These are phyloP conservation scores for Colletotrichum salicis DNA, from an alignment of 2,329 filamentous ascomycete genomes.

Conservation along the genomic window DNA sequence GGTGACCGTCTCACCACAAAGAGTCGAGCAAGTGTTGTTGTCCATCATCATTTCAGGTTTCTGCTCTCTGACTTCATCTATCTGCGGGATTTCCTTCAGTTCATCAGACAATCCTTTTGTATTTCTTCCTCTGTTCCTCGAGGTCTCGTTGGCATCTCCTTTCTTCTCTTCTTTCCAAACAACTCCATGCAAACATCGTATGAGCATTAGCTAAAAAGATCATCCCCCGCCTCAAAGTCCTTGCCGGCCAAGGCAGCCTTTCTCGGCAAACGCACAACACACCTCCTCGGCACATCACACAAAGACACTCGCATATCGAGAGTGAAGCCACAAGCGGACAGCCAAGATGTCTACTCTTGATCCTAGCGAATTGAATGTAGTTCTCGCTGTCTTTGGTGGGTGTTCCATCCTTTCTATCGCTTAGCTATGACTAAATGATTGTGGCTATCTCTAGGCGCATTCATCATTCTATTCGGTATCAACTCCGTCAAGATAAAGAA, in stretches of 20 bases:
- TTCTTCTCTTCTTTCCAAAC: neutral
- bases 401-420: neutral
- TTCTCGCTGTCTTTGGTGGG: constrained; percentile 57
- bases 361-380: constrained; percentile 57
- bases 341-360: constrained; percentile 40
- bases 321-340: constrained; percentile 8
- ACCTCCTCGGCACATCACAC: constrained; percentile 4
- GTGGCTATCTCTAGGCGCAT: constrained; percentile 49
- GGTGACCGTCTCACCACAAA: constrained; percentile 31
- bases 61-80: constrained; percentile 8
- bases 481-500: constrained; percentile 64
- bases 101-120: constrained; percentile 12
- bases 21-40: neutral
- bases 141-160: neutral
- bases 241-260: constrained; percentile 31
- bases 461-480: constrained; percentile 60
- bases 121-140: neutral
- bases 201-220: constrained; percentile 18
- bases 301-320: neutral
- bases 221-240: constrained; percentile 6
- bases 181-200: constrained; percentile 12
- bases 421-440: constrained; percentile 1
- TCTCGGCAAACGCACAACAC: constrained; percentile 21
- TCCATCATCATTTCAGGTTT: constrained; percentile 21
- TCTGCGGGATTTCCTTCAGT: constrained; percentile 9